Evolutionary conservation across 2,329 filamentous ascomycete species (phyloP).

Genomic region (Peltaster fructicola): DNA sequence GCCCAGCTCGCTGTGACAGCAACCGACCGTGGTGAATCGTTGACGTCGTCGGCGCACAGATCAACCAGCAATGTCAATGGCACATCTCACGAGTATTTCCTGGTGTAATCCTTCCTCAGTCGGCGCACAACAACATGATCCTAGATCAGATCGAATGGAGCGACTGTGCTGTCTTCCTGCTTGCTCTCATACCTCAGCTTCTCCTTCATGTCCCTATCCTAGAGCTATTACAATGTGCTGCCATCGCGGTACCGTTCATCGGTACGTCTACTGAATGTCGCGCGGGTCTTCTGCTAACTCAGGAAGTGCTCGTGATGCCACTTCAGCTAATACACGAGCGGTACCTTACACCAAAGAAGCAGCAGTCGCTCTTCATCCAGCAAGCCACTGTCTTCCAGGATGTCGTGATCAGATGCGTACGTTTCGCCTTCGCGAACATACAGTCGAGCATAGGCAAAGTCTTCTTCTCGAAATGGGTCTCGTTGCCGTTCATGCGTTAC

Average conservation of each 20-base stretch:
- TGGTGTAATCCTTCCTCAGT: too few relatives aligned
- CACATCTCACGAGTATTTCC: too few relatives aligned
- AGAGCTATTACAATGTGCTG: constrained; percentile 37
- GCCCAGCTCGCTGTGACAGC: too few relatives aligned
- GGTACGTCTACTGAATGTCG: constrained; percentile 26
- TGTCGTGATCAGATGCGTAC: constrained; percentile 56
- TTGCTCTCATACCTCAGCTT: constrained; percentile 55
- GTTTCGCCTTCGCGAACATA: constrained; percentile 59
- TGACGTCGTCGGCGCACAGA: too few relatives aligned
- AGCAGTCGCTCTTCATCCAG: constrained; percentile 46
- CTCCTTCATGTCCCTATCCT: constrained; percentile 48
- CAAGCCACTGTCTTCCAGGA: constrained; percentile 60
- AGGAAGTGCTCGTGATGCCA: constrained; percentile 40
- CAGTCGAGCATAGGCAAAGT: constrained; percentile 51
- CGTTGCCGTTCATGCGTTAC: constrained; percentile 57
- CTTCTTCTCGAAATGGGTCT: constrained; percentile 60
- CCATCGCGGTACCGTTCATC: constrained; percentile 52
- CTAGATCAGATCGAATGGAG: constrained; percentile 56
- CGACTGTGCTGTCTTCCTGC: constrained; percentile 56
- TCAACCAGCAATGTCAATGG: too few relatives aligned
- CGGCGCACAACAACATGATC: too few relatives aligned
- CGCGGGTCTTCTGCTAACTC: background rate
- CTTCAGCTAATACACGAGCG: constrained; percentile 40
- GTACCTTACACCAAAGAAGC: constrained; percentile 28
- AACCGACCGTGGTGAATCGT: too few relatives aligned